These are phyloP conservation scores for Leishmania amazonensis DNA, from an alignment of 208 protist species.

Conservation along the genomic window DNA sequence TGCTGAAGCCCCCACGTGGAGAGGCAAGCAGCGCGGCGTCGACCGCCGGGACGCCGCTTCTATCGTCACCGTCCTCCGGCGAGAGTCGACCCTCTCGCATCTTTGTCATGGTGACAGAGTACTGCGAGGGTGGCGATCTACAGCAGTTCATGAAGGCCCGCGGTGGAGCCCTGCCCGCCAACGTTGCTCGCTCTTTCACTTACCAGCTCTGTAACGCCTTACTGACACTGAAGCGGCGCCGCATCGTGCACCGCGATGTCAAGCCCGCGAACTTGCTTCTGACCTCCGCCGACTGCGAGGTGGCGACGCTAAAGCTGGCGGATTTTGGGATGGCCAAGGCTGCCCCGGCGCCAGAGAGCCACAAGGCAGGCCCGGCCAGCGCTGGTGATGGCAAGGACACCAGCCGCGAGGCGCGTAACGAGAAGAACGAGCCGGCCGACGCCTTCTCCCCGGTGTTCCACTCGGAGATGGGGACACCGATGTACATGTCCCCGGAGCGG, in stretches of 20 bases:
- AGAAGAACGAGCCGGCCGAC: background rate
- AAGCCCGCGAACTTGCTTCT: constrained; percentile 91
- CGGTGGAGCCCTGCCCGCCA: constrained; percentile 16
- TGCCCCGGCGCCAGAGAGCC: constrained; percentile 2
- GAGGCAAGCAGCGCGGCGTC: background rate
- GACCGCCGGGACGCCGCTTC: background rate
- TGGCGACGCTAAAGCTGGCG: constrained; percentile 61
- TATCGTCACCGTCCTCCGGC: constrained; percentile 10
- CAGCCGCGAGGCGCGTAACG: constrained; percentile 1
- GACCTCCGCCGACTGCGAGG: constrained; percentile 45
- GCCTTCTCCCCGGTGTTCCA: constrained; percentile 43
- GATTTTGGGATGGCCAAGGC: constrained; percentile 76
- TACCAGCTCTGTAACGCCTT: constrained; percentile 70
- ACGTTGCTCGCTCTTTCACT: constrained; percentile 52
- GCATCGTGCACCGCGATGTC: constrained; percentile 88
- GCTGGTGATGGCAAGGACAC: background rate
- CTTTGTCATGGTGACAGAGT: constrained; percentile 60
- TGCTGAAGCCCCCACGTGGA: constrained; percentile 9
- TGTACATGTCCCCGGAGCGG: constrained; percentile 83
- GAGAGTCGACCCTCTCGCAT: constrained; percentile 16
- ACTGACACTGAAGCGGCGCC: constrained; percentile 36
- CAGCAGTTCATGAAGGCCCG: constrained; percentile 35
- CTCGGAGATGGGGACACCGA: constrained; percentile 59
- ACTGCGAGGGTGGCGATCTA: constrained; percentile 69
- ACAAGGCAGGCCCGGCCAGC: background rate